Evolutionary conservation across 2,329 filamentous ascomycete genomes (phyloP).

Genomic region (Penicillium oxalicum): DNA sequence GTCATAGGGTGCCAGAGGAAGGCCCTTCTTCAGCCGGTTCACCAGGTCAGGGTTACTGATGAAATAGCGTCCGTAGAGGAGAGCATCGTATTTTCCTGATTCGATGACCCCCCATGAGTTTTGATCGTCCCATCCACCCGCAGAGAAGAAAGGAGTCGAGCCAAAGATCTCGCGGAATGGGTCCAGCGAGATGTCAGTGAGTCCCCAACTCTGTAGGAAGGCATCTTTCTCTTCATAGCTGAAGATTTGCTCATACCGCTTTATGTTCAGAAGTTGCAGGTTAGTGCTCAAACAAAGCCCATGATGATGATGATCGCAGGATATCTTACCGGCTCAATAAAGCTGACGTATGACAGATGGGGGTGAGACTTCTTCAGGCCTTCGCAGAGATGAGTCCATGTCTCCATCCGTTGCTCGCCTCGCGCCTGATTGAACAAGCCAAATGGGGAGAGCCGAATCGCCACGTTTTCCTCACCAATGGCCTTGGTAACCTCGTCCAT

Average conservation of each 20-base stretch:
- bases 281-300: neutral
- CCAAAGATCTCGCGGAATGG: constrained; percentile 49
- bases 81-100: constrained; percentile 43
- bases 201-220: constrained; percentile 46
- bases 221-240: constrained; percentile 45
- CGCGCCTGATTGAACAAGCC: constrained; percentile 50
- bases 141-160: constrained; percentile 51
- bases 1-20: constrained; percentile 40
- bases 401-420: constrained; percentile 48
- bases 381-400: constrained; percentile 47
- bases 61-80: constrained; percentile 46
- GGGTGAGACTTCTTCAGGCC: constrained; percentile 44
- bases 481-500: constrained; percentile 41
- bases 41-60: constrained; percentile 48
- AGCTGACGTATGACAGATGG: constrained; percentile 48
- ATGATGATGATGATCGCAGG: neutral
- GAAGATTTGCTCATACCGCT: constrained; percentile 50
- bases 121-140: constrained; percentile 49
- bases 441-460: constrained; percentile 46
- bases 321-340: constrained; percentile 45
- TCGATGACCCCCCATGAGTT: constrained; percentile 49
- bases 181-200: constrained; percentile 42
- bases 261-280: neutral
- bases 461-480: constrained; percentile 43
- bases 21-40: constrained; percentile 38